Evolutionary conservation across 2,329 filamentous ascomycete genomes (phyloP).

Genomic region (Fusarium cyanostomum): DNA sequence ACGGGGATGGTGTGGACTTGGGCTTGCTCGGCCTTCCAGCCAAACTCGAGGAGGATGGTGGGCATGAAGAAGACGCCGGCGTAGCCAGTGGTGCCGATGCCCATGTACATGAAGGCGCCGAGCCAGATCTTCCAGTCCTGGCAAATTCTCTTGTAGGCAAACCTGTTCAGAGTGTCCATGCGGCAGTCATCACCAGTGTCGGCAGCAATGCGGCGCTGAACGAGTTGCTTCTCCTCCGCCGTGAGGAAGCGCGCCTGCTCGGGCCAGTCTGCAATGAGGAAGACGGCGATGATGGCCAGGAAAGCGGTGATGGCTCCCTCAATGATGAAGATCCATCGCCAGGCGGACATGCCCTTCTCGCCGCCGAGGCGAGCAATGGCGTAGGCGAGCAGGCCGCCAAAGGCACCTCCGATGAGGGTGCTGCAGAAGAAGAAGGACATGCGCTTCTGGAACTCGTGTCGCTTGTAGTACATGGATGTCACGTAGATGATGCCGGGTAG

Average conservation of each 20-base stretch:
- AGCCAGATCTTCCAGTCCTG: slow-evolving; percentile 58
- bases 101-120: slow-evolving; percentile 48
- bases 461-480: slow-evolving; percentile 59
- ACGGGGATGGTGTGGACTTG: slow-evolving; percentile 51
- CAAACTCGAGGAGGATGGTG: slow-evolving; percentile 51
- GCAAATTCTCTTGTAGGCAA: slow-evolving; percentile 57
- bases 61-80: slow-evolving; percentile 52
- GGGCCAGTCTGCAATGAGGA: slow-evolving; percentile 42
- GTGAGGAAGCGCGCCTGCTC: slow-evolving; percentile 54
- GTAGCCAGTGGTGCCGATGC: slow-evolving; percentile 58
- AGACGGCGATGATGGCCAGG: slow-evolving; percentile 35
- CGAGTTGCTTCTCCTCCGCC: slow-evolving; percentile 54
- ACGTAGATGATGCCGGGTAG: slow-evolving; percentile 54
- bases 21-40: slow-evolving; percentile 46
- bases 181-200: slow-evolving; percentile 54
- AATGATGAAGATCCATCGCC: slow-evolving; percentile 55
- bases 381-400: slow-evolving; percentile 59
- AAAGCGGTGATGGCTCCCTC: slow-evolving; percentile 43
- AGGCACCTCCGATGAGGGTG: slow-evolving; percentile 53
- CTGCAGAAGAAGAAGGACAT: slow-evolving; percentile 56
- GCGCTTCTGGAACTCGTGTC: slow-evolving; percentile 59
- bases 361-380: slow-evolving; percentile 58
- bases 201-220: slow-evolving; percentile 53
- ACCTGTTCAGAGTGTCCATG: slow-evolving; percentile 64
- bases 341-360: slow-evolving; percentile 53